Base-by-base conservation (phyloP, 306 rosid genomes). In the Vigna hirtella region DNA sequence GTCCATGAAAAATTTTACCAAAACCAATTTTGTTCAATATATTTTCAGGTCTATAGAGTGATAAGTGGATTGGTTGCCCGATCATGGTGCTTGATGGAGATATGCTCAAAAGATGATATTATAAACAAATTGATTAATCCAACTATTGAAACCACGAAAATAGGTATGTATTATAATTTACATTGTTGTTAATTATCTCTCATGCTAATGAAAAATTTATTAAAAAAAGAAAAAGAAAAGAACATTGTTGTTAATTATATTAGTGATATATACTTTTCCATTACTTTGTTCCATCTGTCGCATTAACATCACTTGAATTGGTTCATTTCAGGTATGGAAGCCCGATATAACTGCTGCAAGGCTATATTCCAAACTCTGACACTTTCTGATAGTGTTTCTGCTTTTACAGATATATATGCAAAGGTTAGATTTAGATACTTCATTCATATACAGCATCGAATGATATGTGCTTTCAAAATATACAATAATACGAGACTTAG, bases 61-160 rank as follows among this genome's bases (percentile, higher is more conserved):
- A 82, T 93, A 59, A 79, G 93, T 73, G 99, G 97, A 74, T 83
- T 95, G 84, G 96, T 89, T 58, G 81, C 88, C 73, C 97, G 96
- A 72, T 83, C 96, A 3, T 93, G 98, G 98, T 93, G 93, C 85
- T 88, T 95, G 77, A 71, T 86, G 89, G 99, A 95, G 85, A 90
- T 93, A 79, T 93, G 90, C 87, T 91, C 97, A 58, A 89, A 85
- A 66, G 91, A 81, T 78, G 97, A 95, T 77, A 95, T 93, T 63
- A 85, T 95, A 77, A 84, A 87, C 56, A 71, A 76, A 59, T 87
- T 88, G 78, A 87, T 89, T 16, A 81, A 91, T 81, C 79, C 93
- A 64, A 84, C 57, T 78, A 81, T 87, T 24, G 98, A 91, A 84
- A 85, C 89, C 83, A 85, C 87, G 34, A 93, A 95, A 84, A 85